These are phyloP conservation scores for Cenchrus americanus DNA, from an alignment of 176 grass and related monocot species.

Conservation along the genomic window DNA sequence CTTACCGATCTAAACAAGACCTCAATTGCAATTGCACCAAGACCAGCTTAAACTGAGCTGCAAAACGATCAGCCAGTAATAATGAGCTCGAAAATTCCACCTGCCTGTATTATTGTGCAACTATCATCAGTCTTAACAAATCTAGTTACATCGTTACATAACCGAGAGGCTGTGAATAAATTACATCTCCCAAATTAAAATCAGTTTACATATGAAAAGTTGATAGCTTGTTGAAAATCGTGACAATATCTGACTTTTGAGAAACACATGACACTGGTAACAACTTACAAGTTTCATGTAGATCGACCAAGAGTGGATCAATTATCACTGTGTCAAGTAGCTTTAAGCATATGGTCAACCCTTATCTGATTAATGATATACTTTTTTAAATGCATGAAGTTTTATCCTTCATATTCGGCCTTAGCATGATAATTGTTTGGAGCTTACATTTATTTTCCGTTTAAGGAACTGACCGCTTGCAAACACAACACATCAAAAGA, in stretches of 20 bases:
- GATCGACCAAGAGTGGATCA: background rate
- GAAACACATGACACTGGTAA: background rate
- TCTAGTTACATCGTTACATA: constrained; percentile 7
- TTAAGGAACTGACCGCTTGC: background rate
- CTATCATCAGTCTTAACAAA: background rate
- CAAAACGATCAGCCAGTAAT: background rate
- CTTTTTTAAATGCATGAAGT: constrained; percentile 4
- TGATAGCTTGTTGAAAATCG: background rate
- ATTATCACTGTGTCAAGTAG: background rate
- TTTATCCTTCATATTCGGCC: background rate
- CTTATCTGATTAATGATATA: background rate
- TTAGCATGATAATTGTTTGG: constrained; percentile 10
- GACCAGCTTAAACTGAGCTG: background rate
- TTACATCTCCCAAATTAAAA: background rate
- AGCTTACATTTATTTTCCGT: constrained; percentile 3
- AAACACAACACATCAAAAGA: background rate
- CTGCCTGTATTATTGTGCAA: background rate
- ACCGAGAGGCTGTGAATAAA: constrained; percentile 1
- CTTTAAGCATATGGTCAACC: background rate
- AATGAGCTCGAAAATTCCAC: constrained; percentile 1
- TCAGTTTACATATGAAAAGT: background rate
- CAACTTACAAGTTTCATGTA: no score
- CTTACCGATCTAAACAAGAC: no score
- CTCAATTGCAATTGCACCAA: background rate
- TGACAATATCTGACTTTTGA: background rate